Conservation (phyloP, 2,329 filamentous ascomycete species). For the Xylogone sp. region DNA sequence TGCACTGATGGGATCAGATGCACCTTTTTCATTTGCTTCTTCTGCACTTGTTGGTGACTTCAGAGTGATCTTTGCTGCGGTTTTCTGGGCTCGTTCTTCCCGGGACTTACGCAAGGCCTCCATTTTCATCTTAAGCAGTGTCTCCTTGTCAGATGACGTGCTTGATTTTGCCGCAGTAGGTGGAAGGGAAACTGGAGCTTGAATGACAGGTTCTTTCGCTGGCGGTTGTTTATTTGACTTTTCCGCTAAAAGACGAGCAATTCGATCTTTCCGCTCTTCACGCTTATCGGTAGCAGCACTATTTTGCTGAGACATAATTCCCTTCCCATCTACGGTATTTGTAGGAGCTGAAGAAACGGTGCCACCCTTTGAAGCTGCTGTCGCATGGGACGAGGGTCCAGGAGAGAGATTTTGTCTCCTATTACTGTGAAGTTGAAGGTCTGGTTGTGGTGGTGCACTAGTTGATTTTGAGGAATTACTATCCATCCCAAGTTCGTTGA, state of each 20-base stretch:
- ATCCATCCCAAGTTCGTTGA: conserved; percentile 60
- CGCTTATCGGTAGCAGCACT: conserved; percentile 23
- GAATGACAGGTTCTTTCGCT: background rate
- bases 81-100: conserved; percentile 37
- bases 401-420: background rate
- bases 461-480: background rate
- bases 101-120: conserved; percentile 65
- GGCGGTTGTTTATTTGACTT: conserved; percentile 54
- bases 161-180: conserved; percentile 13
- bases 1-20: background rate
- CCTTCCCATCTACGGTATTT: background rate
- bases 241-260: conserved; percentile 71
- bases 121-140: conserved; percentile 71
- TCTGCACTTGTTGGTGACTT: background rate
- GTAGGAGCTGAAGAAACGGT: background rate
- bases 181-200: background rate
- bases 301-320: background rate
- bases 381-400: background rate
- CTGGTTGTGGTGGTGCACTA: background rate
- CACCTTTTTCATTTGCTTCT: background rate
- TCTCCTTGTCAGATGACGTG: conserved; percentile 65
- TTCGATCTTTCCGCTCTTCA: conserved; percentile 70
- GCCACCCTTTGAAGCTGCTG: background rate
- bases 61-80: conserved; percentile 26
- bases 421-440: background rate